Conservation (phyloP, 176 grass and related monocot species). For the Bonia amplexicaulis region DNA sequence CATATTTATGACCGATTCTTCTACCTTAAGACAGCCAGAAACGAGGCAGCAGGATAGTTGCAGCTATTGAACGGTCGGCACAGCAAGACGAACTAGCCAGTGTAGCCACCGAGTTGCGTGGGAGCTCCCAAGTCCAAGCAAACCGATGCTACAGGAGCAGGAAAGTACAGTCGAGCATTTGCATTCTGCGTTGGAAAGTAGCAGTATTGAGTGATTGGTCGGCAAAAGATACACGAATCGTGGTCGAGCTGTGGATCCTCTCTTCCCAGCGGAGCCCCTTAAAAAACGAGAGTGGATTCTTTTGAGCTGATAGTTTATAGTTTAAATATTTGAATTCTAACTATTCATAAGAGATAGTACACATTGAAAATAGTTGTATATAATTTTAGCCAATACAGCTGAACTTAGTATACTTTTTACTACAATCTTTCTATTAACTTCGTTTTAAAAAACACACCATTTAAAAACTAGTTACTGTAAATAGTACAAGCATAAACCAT, state of each 20-base stretch:
- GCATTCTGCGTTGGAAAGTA: neutral
- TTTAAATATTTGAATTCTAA: too few species aligned
- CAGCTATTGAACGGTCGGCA: neutral
- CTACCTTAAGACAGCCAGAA: neutral
- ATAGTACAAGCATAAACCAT: neutral
- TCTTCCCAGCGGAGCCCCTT: neutral
- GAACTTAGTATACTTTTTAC: too few species aligned
- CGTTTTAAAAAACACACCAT: too few species aligned
- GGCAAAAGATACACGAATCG: neutral
- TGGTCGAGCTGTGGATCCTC: neutral
- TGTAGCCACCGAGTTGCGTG: neutral
- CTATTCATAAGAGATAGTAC: fast-evolving
- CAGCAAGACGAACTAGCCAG: neutral
- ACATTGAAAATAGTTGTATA: too few species aligned
- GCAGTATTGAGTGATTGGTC: neutral
- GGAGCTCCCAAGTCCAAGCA: neutral
- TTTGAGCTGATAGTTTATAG: fast-evolving
- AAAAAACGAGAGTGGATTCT: neutral
- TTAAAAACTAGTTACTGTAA: too few species aligned
- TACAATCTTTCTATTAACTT: too few species aligned
- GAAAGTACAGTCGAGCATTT: neutral
- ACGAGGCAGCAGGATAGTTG: neutral
- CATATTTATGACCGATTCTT: neutral
- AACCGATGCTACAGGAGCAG: neutral
- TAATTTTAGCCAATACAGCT: too few species aligned